Conservation (phyloP, 2,329 filamentous ascomycete genomes). For the Aspergillus uvarum region DNA sequence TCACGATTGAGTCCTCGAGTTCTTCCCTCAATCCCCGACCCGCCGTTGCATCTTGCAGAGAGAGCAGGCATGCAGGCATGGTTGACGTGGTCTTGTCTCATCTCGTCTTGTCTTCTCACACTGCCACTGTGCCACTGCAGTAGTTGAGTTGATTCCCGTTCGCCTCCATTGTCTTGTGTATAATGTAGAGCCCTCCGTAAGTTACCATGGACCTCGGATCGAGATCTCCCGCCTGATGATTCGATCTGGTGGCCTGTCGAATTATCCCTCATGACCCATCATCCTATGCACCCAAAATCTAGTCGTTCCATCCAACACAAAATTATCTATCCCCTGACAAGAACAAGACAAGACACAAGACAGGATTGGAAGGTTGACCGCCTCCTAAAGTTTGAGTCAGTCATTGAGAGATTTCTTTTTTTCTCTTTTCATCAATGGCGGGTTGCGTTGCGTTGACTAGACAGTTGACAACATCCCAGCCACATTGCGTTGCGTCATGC, state of each 20-base stretch:
- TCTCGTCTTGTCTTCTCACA: background rate
- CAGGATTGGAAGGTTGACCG: too few relatives aligned
- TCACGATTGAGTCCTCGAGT: too few relatives aligned
- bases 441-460: too few relatives aligned
- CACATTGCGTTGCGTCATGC: background rate
- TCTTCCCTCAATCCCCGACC: too few relatives aligned
- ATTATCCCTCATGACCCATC: background rate
- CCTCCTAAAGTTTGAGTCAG: background rate
- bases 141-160: too few relatives aligned
- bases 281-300: background rate
- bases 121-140: background rate
- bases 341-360: background rate
- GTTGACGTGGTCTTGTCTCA: conserved; percentile 6
- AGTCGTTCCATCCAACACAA: too few relatives aligned
- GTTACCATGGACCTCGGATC: background rate
- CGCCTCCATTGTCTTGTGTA: too few relatives aligned
- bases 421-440: too few relatives aligned
- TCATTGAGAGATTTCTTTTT: background rate
- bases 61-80: background rate
- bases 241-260: background rate
- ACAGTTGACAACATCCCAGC: background rate
- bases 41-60: too few relatives aligned
- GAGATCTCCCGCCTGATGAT: background rate
- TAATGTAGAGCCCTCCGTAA: background rate
- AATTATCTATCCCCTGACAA: background rate